phyloP scores from a whole-genome alignment of 148 eudicot species.

The Chenopodium quinoa region DNA sequence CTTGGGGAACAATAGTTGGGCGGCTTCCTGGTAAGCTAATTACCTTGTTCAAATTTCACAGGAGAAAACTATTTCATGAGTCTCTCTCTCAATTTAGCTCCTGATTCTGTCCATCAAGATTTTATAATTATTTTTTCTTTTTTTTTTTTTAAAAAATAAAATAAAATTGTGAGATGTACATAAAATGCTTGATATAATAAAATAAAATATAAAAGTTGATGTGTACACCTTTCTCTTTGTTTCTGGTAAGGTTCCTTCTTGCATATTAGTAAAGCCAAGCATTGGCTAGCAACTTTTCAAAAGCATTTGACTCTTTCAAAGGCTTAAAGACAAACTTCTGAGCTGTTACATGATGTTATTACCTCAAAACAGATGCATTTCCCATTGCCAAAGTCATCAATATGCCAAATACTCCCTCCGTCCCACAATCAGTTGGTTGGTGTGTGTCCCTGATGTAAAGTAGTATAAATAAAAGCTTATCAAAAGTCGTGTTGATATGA shows the following conservation, averaged over 20 bases:
- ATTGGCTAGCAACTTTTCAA: background rate
- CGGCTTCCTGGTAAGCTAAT: slow-evolving; percentile 67
- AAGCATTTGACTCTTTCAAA: background rate
- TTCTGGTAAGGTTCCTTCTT: background rate
- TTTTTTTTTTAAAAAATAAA: no score
- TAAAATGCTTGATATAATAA: no score
- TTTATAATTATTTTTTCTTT: background rate
- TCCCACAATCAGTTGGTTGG: no score
- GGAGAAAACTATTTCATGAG: background rate
- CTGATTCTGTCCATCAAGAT: background rate
- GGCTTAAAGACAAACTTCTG: background rate
- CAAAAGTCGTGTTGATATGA: no score
- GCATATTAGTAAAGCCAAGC: background rate
- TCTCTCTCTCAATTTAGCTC: background rate
- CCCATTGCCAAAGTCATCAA: background rate
- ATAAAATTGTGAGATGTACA: no score
- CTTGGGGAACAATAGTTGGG: slow-evolving; percentile 86
- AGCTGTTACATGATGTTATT: background rate
- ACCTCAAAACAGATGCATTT: background rate
- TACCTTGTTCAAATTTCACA: background rate
- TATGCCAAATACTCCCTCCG: no score
- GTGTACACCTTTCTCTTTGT: background rate
- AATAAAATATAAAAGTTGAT: no score
- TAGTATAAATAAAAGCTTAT: no score
- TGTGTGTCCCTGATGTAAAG: no score